A percentile compares a stretch with the other conserved stretches of the same genome.
These are phyloP conservation scores for Plenodomus lindquistii DNA, from an alignment of 2,329 filamentous ascomycete species.

Conservation along the genomic window DNA sequence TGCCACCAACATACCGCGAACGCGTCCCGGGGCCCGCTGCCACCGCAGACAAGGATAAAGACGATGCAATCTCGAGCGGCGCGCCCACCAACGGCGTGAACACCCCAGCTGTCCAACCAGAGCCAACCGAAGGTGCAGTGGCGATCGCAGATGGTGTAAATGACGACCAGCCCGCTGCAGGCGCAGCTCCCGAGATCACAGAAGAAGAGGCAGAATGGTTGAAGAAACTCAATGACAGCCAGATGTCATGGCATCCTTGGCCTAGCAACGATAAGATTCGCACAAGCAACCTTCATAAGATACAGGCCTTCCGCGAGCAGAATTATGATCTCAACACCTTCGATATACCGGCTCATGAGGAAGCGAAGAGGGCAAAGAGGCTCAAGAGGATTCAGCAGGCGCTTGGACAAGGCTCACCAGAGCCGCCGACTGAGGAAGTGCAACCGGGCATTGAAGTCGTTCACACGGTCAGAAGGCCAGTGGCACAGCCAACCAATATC, in stretches of 20 bases:
- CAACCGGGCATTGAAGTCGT: not conserved
- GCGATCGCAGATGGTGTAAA: slow-evolving; percentile 22
- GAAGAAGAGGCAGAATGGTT: slow-evolving; percentile 41
- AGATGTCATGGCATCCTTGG: slow-evolving; percentile 70
- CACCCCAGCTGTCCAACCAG: slow-evolving; percentile 33
- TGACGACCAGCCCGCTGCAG: slow-evolving; percentile 14
- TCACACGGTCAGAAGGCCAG: not conserved
- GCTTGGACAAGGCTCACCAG: not conserved
- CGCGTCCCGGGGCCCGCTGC: slow-evolving; percentile 20
- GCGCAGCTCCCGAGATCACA: slow-evolving; percentile 25
- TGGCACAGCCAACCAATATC: not conserved
- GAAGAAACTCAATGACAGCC: slow-evolving; percentile 33
- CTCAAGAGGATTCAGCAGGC: not conserved
- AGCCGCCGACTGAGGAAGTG: not conserved
- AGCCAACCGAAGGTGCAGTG: slow-evolving; percentile 23
- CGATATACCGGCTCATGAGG: slow-evolving; percentile 25
- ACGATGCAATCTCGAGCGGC: slow-evolving; percentile 23
- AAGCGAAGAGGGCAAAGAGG: slow-evolving; percentile 18
- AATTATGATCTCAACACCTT: slow-evolving; percentile 25
- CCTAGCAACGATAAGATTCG: slow-evolving; percentile 72
- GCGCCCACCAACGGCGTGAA: slow-evolving; percentile 34
- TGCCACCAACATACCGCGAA: slow-evolving; percentile 63
- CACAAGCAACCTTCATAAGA: slow-evolving; percentile 62
- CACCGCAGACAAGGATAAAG: slow-evolving; percentile 25
- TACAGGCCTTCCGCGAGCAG: slow-evolving; percentile 28